Percentiles rank a stretch among this genome's conserved stretches.
These are phyloP conservation scores for Leccinum incarnatum DNA, from an alignment of 768 basidiomycete species.

Conservation along the genomic window DNA sequence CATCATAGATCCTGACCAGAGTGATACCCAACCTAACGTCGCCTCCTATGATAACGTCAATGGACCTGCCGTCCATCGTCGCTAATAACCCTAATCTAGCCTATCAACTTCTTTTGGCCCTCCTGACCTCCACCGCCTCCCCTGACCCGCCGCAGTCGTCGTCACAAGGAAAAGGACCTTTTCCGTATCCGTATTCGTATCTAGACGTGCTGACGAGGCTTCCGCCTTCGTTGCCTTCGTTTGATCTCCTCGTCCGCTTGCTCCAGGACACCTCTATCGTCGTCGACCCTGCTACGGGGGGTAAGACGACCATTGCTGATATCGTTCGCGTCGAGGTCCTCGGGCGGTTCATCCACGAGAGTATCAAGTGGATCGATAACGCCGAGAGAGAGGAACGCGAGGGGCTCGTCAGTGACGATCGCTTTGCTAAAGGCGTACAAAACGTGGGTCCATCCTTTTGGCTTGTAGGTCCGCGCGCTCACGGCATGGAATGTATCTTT, in stretches of 20 bases:
- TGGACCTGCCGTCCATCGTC: constrained; percentile 65
- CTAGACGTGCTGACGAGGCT: constrained; percentile 63
- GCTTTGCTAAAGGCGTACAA: constrained; percentile 67
- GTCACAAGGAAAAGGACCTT: constrained; percentile 29
- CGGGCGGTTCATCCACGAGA: constrained; percentile 68
- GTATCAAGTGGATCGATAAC: constrained; percentile 66
- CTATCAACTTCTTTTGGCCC: constrained; percentile 59
- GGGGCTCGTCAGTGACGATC: constrained; percentile 68
- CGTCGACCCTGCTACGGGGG: constrained; percentile 37
- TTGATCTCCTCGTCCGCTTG: constrained; percentile 69
- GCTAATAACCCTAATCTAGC: constrained; percentile 69
- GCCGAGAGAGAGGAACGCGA: constrained; percentile 70
- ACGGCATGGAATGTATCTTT: not conserved
- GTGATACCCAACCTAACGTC: constrained; percentile 41
- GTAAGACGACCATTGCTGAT: constrained; percentile 60
- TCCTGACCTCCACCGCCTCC: constrained; percentile 43
- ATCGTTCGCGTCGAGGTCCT: constrained; percentile 63
- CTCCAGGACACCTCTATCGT: constrained; percentile 59
- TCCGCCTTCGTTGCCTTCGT: constrained; percentile 69
- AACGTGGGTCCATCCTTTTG: constrained; percentile 44
- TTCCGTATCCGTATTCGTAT: constrained; percentile 40
- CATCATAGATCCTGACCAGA: constrained; percentile 50
- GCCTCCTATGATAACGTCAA: constrained; percentile 57
- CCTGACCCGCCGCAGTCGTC: not conserved
- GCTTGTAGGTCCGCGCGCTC: constrained; percentile 3